Percentiles rank a stretch among this genome's conserved stretches.
phyloP scores from a whole-genome alignment of 306 rosid species.

The Prunus fruticosa region DNA sequence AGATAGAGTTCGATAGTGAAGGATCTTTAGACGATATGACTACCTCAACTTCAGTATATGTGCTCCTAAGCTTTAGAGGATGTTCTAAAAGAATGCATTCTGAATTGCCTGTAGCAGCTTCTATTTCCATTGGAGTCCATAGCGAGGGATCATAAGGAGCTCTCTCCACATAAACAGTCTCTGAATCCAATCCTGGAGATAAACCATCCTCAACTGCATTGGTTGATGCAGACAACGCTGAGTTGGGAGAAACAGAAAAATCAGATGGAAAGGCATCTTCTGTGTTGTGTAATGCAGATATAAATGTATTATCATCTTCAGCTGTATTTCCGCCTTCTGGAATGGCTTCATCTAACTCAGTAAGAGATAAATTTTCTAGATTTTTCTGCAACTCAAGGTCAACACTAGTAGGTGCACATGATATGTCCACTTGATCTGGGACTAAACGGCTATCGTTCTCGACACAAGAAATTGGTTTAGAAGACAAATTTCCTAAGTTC shows the following conservation, averaged over 20 bases:
- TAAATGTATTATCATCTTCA: conserved; percentile 55
- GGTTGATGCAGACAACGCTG: conserved; percentile 24
- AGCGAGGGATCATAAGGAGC: conserved; percentile 51
- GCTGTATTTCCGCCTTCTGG: conserved; percentile 25
- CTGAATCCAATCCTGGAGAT: conserved; percentile 29
- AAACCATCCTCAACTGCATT: conserved; percentile 32
- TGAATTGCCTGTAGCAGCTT: conserved; percentile 79
- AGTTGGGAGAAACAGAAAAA: conserved; percentile 30
- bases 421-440: conserved; percentile 26
- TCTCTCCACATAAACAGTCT: conserved; percentile 27
- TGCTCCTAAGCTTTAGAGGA: conserved; percentile 67
- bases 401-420: conserved; percentile 23
- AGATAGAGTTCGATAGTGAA: background rate
- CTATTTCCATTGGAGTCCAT: conserved; percentile 84
- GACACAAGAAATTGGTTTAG: conserved; percentile 19
- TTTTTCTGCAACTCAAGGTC: conserved; percentile 44
- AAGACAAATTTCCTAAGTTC: conserved; percentile 17
- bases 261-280: conserved; percentile 38
- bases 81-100: conserved; percentile 64
- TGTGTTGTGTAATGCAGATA: conserved; percentile 49
- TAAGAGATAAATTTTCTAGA: conserved; percentile 34
- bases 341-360: conserved; percentile 39
- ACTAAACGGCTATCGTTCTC: conserved; percentile 30
- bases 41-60: conserved; percentile 80
- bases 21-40: background rate